phyloP scores from a whole-genome alignment of 257 asterid species.

The Scutellaria galericulata region DNA sequence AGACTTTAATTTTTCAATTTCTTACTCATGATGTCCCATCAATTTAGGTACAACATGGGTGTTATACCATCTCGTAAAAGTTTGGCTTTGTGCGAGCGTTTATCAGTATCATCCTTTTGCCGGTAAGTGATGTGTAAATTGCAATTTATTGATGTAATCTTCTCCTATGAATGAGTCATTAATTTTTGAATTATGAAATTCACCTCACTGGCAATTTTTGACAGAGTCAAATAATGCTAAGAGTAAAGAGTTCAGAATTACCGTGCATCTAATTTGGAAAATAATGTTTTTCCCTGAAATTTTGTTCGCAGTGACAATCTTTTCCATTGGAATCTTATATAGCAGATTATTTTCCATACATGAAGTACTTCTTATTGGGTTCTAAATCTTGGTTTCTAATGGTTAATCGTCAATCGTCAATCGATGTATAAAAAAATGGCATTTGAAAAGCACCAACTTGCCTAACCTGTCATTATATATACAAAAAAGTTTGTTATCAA shows the following conservation, averaged over 20 bases:
- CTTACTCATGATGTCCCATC: conserved; percentile 18
- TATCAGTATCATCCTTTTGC: conserved; percentile 87
- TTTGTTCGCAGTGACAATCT: neutral
- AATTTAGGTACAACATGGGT: conserved; percentile 90
- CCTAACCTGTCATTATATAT: neutral
- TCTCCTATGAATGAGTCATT: neutral
- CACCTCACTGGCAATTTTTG: neutral
- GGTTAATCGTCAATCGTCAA: neutral
- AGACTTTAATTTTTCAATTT: neutral
- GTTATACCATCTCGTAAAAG: conserved; percentile 87
- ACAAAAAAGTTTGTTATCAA: neutral
- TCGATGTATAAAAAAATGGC: neutral
- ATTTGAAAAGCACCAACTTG: neutral
- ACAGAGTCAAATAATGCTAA: neutral
- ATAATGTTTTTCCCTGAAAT: neutral
- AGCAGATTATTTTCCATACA: neutral
- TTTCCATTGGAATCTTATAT: conserved; percentile 1
- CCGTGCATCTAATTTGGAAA: neutral
- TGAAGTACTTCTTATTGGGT: neutral
- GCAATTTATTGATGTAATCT: conserved; percentile 23
- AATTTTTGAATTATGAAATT: neutral
- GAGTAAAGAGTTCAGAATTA: neutral
- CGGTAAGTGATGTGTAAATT: conserved; percentile 53
- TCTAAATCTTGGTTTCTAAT: conserved; percentile 11
- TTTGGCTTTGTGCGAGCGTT: conserved; percentile 76